These are phyloP conservation scores for Ulota crispa DNA, from an alignment of 225 moss, liverwort and hornwort species.

Conservation along the genomic window DNA sequence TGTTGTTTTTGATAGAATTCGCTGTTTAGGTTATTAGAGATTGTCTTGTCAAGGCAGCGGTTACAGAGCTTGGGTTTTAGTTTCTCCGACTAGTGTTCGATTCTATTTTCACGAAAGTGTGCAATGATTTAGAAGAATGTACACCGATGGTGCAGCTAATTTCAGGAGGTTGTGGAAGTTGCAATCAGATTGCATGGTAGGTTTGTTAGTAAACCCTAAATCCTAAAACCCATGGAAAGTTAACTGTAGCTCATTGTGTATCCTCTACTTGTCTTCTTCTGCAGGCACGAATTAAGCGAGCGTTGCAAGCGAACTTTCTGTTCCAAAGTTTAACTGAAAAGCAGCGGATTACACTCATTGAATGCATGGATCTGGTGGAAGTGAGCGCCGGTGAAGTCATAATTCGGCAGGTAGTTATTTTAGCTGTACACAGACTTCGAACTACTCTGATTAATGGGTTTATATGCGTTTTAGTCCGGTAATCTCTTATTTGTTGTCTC, in stretches of 20 bases:
- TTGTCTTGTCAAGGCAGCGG: background rate
- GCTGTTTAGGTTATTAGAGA: background rate
- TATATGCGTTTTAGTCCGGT: background rate
- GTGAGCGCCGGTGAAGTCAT: constrained; percentile 55
- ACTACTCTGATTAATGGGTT: background rate
- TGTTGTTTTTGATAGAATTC: background rate
- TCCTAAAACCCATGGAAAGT: background rate
- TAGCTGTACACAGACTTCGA: background rate
- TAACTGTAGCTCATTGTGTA: background rate
- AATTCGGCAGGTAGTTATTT: constrained; percentile 55
- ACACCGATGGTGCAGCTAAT: no score
- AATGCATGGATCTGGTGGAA: constrained; percentile 56
- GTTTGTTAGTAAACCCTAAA: background rate
- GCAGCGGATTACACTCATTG: constrained; percentile 43
- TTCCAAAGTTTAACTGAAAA: constrained; percentile 55
- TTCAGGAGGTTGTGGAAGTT: background rate
- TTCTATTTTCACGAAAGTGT: background rate
- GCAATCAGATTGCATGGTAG: background rate
- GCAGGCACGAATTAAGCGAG: constrained; percentile 54
- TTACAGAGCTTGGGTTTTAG: background rate
- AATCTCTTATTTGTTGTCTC: background rate
- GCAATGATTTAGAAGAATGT: background rate
- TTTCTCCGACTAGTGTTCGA: background rate
- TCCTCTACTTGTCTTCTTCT: background rate
- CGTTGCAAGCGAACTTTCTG: constrained; percentile 54